Evolutionary conservation across 176 grass and related monocot genomes (phyloP).

Genomic region (Saccharum officinarum): DNA sequence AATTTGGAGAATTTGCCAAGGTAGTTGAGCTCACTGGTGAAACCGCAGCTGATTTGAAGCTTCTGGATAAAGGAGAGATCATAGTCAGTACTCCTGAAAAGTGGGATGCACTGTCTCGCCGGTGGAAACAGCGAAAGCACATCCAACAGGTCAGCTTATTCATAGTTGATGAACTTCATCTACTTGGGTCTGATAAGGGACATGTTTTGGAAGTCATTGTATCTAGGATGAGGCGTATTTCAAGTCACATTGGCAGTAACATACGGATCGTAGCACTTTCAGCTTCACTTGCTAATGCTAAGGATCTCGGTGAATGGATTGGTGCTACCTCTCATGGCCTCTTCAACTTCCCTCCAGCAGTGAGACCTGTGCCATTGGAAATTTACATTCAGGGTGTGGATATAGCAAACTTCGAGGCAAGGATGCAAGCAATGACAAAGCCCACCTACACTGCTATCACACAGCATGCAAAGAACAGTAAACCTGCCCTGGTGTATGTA

Average conservation of each 20-base stretch:
- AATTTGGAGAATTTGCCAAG: constrained; percentile 70
- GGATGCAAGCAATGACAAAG: constrained; percentile 98
- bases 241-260: constrained; percentile 79
- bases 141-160: constrained; percentile 88
- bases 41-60: constrained; percentile 82
- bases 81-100: constrained; percentile 98
- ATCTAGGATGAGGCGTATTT: constrained; percentile 92
- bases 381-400: constrained; percentile 96
- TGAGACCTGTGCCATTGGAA: constrained; percentile 86
- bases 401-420: constrained; percentile 93
- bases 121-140: constrained; percentile 90
- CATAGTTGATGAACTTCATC: constrained; percentile 92
- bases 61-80: constrained; percentile 91
- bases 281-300: constrained; percentile 90
- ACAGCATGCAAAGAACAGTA: constrained; percentile 89
- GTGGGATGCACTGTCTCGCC: constrained; percentile 91
- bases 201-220: constrained; percentile 83
- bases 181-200: constrained; percentile 83
- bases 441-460: constrained; percentile 89
- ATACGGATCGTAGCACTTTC: constrained; percentile 94
- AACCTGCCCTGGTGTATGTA: constrained; percentile 87
- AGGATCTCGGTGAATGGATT: constrained; percentile 96
- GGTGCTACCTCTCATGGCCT: constrained; percentile 85
- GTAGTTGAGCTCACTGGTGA: constrained; percentile 92
- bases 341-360: constrained; percentile 94